Evolutionary conservation across 345 rosid genomes (phyloP).

Genomic region (Bruguiera gymnorhiza): DNA sequence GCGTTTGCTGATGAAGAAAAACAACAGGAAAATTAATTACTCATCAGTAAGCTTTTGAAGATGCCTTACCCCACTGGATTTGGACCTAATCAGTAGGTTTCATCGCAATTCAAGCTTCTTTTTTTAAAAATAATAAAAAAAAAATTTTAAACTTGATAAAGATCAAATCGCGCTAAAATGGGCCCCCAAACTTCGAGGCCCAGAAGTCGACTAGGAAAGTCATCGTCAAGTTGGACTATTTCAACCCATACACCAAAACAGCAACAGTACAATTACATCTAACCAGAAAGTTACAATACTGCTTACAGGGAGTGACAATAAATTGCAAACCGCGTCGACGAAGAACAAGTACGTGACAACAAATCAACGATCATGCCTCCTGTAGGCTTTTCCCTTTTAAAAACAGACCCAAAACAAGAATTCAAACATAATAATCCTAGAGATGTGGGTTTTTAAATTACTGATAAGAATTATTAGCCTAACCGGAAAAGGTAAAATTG

Average conservation of each 20-base stretch:
- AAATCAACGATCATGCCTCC: neutral
- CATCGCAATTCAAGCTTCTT: too few species aligned
- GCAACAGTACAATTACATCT: constrained; percentile 1
- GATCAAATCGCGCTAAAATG: neutral
- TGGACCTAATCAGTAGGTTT: too few species aligned
- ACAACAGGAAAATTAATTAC: too few species aligned
- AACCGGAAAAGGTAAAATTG: too few species aligned
- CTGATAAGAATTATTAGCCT: too few species aligned
- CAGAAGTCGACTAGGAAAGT: constrained; percentile 3
- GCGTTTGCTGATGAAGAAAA: too few species aligned
- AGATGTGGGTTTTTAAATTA: neutral
- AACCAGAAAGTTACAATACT: neutral
- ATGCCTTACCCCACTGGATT: too few species aligned
- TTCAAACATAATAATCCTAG: constrained; percentile 24
- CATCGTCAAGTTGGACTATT: constrained; percentile 6
- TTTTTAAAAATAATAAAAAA: too few species aligned
- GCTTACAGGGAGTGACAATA: neutral
- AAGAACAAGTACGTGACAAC: constrained; percentile 3
- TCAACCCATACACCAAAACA: constrained; percentile 9
- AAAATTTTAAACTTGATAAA: too few species aligned
- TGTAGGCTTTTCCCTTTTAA: constrained; percentile 4
- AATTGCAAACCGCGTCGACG: constrained; percentile 12
- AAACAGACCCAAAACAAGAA: constrained; percentile 17
- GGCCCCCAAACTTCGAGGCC: constrained; percentile 12
- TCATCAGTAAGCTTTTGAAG: too few species aligned